A percentile compares a stretch with the other conserved stretches of the same genome.
Evolutionary conservation across 371 early-diverging fungal genomes (phyloP).

Genomic region (Funneliformis caledonium): DNA sequence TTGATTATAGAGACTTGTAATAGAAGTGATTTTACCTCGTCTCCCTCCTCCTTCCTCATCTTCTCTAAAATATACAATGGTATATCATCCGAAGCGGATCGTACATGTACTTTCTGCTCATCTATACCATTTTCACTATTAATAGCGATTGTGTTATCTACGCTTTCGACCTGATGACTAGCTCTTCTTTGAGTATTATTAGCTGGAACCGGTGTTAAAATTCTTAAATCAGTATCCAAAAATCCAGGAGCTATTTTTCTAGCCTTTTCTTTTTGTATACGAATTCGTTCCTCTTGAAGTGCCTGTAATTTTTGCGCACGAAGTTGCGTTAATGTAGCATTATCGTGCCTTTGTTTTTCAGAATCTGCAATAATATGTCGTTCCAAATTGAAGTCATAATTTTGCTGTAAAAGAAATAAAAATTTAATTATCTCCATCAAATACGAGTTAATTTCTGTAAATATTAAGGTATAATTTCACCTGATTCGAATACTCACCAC

Average conservation of each 20-base stretch:
- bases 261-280: slow-evolving; percentile 56
- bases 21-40: neutral
- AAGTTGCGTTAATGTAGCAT: slow-evolving; percentile 43
- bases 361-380: slow-evolving; percentile 50
- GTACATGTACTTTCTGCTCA: slow-evolving; percentile 5
- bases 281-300: slow-evolving; percentile 49
- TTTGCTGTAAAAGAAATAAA: neutral
- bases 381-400: slow-evolving; percentile 50
- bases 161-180: slow-evolving; percentile 4
- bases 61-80: neutral
- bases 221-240: slow-evolving; percentile 59
- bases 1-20: neutral
- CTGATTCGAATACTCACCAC: neutral
- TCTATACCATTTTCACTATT: neutral
- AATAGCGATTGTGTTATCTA: neutral
- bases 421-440: no score
- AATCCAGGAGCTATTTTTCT: slow-evolving; percentile 64
- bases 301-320: slow-evolving; percentile 43
- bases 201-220: slow-evolving; percentile 53
- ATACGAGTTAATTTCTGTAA: neutral
- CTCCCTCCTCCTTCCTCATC: slow-evolving; percentile 12
- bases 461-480: neutral
- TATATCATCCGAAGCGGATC: slow-evolving; percentile 27
- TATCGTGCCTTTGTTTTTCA: slow-evolving; percentile 42
- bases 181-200: neutral